These are phyloP conservation scores for Neonectria faginata DNA, from an alignment of 2,329 filamentous ascomycete species.

Conservation along the genomic window DNA sequence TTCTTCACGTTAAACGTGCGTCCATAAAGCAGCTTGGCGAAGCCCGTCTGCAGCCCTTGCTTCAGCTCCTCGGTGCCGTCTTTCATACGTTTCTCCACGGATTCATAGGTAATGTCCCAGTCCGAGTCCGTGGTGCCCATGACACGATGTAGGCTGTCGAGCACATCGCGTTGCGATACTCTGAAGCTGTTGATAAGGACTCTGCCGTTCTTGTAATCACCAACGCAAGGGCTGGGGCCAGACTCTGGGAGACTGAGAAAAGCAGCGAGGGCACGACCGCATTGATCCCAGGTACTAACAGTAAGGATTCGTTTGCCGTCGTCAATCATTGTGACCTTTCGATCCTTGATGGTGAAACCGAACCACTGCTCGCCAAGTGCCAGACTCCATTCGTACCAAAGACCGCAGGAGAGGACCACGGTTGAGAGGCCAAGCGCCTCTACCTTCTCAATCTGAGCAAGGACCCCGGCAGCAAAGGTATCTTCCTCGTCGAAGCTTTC, in stretches of 20 bases:
- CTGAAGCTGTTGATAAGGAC: constrained; percentile 67
- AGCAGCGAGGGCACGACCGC: constrained; percentile 64
- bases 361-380: constrained; percentile 53
- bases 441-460: constrained; percentile 51
- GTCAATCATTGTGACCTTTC: constrained; percentile 60
- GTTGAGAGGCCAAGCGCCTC: constrained; percentile 55
- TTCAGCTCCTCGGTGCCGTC: constrained; percentile 61
- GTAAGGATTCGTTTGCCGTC: constrained; percentile 68
- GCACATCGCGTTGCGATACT: constrained; percentile 49
- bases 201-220: constrained; percentile 54
- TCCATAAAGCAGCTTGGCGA: constrained; percentile 64
- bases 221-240: constrained; percentile 49
- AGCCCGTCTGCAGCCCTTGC: constrained; percentile 55
- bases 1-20: constrained; percentile 61
- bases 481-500: constrained; percentile 55
- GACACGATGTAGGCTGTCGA: constrained; percentile 1
- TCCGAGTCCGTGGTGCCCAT: constrained; percentile 1
- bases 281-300: constrained; percentile 69
- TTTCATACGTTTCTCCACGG: constrained; percentile 59
- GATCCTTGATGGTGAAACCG: constrained; percentile 62
- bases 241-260: constrained; percentile 59
- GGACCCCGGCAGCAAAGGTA: constrained; percentile 47
- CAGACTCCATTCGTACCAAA: constrained; percentile 68
- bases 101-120: constrained; percentile 50
- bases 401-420: constrained; percentile 64